Percentiles rank a stretch among this genome's conserved stretches.
Evolutionary conservation across 2,329 filamentous ascomycete species (phyloP).

Genomic region (Knufia fluminis): DNA sequence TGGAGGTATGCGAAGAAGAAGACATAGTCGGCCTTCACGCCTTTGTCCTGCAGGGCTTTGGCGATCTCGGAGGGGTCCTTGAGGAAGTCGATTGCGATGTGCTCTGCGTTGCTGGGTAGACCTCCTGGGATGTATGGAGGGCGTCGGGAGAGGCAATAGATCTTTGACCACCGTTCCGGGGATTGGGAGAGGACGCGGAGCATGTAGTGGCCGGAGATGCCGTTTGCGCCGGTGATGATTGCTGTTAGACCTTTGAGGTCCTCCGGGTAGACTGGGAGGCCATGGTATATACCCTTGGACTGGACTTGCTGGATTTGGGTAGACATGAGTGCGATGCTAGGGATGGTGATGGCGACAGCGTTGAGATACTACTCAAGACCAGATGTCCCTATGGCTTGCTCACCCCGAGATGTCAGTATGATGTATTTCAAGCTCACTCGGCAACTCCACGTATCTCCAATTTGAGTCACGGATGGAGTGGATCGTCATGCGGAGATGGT

Average conservation of each 20-base stretch:
- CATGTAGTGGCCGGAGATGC: conserved; percentile 45
- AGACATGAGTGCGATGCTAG: too few species aligned
- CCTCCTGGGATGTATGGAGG: conserved; percentile 34
- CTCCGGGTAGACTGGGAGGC: conserved; percentile 37
- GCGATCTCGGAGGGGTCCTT: conserved; percentile 25
- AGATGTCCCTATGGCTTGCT: too few species aligned
- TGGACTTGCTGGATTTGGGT: conserved; percentile 12
- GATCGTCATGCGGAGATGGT: too few species aligned
- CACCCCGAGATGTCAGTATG: too few species aligned
- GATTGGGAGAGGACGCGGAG: conserved; percentile 38
- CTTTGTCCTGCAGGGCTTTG: conserved; percentile 20
- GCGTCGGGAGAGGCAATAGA: conserved; percentile 41
- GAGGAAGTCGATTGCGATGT: conserved; percentile 32
- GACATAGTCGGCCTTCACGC: conserved; percentile 34
- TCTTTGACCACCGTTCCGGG: conserved; percentile 43
- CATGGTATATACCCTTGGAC: conserved; percentile 39
- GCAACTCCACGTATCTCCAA: too few species aligned
- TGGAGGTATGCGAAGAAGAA: conserved; percentile 49
- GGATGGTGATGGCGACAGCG: too few species aligned
- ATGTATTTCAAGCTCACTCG: too few species aligned
- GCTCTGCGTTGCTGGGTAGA: conserved; percentile 31
- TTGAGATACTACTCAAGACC: too few species aligned
- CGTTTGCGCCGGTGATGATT: conserved; percentile 46
- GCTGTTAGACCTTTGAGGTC: conserved; percentile 39
- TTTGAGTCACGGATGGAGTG: too few species aligned